These are phyloP conservation scores for Sclerotinia subarctica DNA, from an alignment of 2,329 filamentous ascomycete species.

Conservation along the genomic window DNA sequence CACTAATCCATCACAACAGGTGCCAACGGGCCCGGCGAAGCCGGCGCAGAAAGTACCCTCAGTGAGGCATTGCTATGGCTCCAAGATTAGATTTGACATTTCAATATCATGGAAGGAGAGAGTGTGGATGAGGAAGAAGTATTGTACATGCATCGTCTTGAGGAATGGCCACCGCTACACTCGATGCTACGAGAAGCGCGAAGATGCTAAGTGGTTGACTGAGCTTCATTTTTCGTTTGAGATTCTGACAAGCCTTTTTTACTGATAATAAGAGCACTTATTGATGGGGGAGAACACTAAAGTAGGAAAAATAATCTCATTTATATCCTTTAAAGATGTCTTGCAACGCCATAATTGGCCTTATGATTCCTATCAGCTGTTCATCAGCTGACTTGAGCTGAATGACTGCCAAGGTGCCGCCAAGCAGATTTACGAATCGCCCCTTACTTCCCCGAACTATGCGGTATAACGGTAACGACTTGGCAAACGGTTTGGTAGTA, in stretches of 20 bases:
- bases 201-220: conserved; percentile 7
- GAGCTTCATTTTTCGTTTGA: conserved; percentile 15
- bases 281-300: not conserved
- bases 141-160: not conserved
- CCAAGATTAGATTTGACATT: not conserved
- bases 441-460: conserved; percentile 5
- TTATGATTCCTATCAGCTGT: conserved; percentile 10
- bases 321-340: conserved; percentile 2
- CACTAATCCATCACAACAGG: not conserved
- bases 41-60: conserved; percentile 1
- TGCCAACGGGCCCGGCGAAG: conserved; percentile 12
- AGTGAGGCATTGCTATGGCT: conserved; percentile 5
- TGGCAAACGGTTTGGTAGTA: too few relatives aligned
- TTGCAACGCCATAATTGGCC: not conserved
- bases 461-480: not conserved
- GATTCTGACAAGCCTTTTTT: not conserved
- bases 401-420: conserved; percentile 13
- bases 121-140: not conserved
- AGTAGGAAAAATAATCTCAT: not conserved
- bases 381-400: conserved; percentile 11
- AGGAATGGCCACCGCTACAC: not conserved
- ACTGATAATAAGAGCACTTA: not conserved
- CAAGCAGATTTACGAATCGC: conserved; percentile 15
- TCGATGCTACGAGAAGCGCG: not conserved
- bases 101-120: not conserved